Evolutionary conservation across 805 yeast genomes (phyloP).

Genomic region (Wickerhamiella shivajii): DNA sequence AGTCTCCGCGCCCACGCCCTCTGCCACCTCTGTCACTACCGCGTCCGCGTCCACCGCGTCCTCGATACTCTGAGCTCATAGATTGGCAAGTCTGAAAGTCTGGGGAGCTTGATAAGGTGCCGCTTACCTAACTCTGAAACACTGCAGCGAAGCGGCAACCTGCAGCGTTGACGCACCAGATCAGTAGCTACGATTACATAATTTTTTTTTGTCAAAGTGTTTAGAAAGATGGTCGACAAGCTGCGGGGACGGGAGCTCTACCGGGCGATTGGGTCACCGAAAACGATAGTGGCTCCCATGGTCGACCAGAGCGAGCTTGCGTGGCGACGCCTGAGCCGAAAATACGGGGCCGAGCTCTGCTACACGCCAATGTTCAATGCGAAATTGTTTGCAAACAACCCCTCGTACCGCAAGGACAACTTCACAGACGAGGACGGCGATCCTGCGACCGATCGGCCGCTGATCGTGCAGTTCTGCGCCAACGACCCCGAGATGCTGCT

Average conservation of each 20-base stretch:
- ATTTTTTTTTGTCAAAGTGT: no score
- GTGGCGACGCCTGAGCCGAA: conserved; percentile 78
- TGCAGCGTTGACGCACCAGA: no score
- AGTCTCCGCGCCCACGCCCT: conserved; percentile 2
- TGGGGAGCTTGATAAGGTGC: no score
- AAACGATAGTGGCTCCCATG: conserved; percentile 92
- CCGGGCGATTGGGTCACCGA: conserved; percentile 57
- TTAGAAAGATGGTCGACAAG: conserved; percentile 15
- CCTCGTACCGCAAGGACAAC: conserved; percentile 64
- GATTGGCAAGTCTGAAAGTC: no score
- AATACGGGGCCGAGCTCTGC: conserved; percentile 84
- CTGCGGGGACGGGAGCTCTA: conserved; percentile 54
- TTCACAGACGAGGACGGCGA: conserved; percentile 59
- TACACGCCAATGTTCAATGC: conserved; percentile 98
- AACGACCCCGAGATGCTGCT: conserved; percentile 79
- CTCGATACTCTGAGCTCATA: no score
- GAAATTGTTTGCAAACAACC: conserved; percentile 68
- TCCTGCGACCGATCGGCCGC: conserved; percentile 54
- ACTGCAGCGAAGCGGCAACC: no score
- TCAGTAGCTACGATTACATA: no score
- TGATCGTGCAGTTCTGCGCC: conserved; percentile 92
- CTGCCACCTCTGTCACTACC: conserved; percentile 2
- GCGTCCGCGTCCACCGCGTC: conserved; percentile 1
- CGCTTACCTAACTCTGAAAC: no score
- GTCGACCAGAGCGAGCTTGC: conserved; percentile 95